phyloP scores from a whole-genome alignment of 2,329 filamentous ascomycete genomes.

The Sporothrix schenckii region DNA sequence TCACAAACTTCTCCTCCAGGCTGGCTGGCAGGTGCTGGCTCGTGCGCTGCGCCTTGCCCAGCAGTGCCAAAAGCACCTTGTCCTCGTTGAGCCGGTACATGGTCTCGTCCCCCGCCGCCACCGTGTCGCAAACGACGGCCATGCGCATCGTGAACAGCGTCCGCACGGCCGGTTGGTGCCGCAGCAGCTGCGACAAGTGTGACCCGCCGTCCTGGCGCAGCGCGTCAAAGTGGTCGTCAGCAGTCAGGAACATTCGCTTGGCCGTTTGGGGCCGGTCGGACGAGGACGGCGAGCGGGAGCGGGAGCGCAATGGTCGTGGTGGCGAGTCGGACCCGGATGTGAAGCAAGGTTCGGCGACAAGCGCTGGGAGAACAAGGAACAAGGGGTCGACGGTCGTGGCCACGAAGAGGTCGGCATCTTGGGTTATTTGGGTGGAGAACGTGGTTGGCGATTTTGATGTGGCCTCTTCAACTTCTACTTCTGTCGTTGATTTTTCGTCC shows the following conservation, averaged over 20 bases:
- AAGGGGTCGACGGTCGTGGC: conserved; percentile 83
- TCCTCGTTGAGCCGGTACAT: conserved; percentile 79
- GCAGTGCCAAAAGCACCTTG: conserved; percentile 67
- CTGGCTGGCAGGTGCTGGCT: conserved; percentile 67
- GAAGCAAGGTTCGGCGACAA: conserved; percentile 52
- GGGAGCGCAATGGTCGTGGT: conserved; percentile 9
- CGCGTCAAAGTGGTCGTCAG: conserved; percentile 72
- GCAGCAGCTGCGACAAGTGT: conserved; percentile 62
- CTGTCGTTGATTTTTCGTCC: not conserved
- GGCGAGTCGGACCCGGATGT: conserved; percentile 39
- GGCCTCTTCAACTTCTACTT: conserved; percentile 25
- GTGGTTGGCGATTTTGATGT: not conserved
- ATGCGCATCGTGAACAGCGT: conserved; percentile 66
- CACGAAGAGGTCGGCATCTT: conserved; percentile 74
- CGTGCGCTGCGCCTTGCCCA: conserved; percentile 73
- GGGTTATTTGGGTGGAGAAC: conserved; percentile 55
- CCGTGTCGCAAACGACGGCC: conserved; percentile 73
- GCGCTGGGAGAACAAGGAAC: conserved; percentile 77
- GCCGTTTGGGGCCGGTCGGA: conserved; percentile 44
- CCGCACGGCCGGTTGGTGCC: conserved; percentile 50
- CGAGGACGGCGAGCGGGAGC: not conserved
- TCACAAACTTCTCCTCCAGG: conserved; percentile 84
- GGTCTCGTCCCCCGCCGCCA: conserved; percentile 78
- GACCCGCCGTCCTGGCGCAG: conserved; percentile 55
- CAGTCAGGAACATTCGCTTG: conserved; percentile 67